phyloP scores from a whole-genome alignment of 805 yeast species.

The Saturnispora quitensis region DNA sequence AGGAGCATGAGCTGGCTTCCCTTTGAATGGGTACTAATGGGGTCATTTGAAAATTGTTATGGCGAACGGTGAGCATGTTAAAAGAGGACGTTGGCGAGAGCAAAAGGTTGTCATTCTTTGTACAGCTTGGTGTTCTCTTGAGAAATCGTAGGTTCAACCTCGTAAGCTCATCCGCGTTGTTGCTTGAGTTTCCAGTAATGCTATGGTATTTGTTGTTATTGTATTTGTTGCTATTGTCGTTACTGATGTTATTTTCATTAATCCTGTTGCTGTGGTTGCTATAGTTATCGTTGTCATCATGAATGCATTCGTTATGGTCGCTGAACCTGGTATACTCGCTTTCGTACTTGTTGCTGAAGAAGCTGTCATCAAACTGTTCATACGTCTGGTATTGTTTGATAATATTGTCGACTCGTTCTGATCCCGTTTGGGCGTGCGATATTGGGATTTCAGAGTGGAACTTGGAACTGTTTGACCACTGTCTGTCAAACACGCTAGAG shows the following conservation, averaged over 20 bases:
- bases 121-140: neutral
- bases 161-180: neutral
- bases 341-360: neutral
- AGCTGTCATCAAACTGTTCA: neutral
- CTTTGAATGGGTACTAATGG: neutral
- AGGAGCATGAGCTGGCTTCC: neutral
- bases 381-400: slow-evolving; percentile 18
- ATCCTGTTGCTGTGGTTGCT: slow-evolving; percentile 1
- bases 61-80: slow-evolving; percentile 6
- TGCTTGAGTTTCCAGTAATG: neutral
- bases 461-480: neutral
- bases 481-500: slow-evolving; percentile 14
- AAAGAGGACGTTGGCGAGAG: slow-evolving; percentile 11
- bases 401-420: slow-evolving; percentile 24
- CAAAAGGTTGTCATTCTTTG: slow-evolving; percentile 13
- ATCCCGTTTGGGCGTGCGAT: slow-evolving; percentile 15
- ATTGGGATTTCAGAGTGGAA: neutral
- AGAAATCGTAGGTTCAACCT: neutral
- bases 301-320: slow-evolving; percentile 14
- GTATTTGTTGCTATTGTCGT: neutral
- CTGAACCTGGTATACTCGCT: neutral
- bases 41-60: neutral
- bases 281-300: slow-evolving; percentile 4
- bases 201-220: neutral
- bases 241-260: neutral